Conservation (phyloP, 2,329 filamentous ascomycete species). For the Fusarium vanettenii region DNA sequence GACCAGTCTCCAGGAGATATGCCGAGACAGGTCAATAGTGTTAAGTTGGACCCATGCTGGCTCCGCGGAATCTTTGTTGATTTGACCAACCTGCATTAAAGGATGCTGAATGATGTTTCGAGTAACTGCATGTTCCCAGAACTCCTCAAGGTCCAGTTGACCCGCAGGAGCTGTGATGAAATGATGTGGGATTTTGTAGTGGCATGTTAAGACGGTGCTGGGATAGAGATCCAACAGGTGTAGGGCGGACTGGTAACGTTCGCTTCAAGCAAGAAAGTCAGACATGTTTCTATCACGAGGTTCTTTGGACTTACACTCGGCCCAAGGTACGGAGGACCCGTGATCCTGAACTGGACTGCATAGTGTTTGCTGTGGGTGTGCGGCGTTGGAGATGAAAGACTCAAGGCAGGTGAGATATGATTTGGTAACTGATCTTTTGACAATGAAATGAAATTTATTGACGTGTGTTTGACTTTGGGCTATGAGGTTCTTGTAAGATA, state of each 20-base stretch:
- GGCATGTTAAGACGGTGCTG: conserved; percentile 17
- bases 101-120: conserved; percentile 28
- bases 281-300: background rate
- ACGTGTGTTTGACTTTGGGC: background rate
- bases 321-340: background rate
- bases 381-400: background rate
- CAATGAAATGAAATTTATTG: background rate
- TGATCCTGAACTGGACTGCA: background rate
- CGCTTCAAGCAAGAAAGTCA: background rate
- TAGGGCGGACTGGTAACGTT: background rate
- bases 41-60: conserved; percentile 28
- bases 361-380: background rate
- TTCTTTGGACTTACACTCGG: background rate
- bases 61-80: conserved; percentile 11
- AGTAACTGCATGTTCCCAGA: conserved; percentile 19
- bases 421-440: background rate
- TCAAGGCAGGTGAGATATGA: background rate
- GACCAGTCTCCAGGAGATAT: conserved; percentile 31
- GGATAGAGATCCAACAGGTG: background rate
- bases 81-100: conserved; percentile 35
- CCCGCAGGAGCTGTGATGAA: background rate
- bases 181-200: conserved; percentile 13
- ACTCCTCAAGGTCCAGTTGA: background rate
- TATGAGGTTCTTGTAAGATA: background rate
- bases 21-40: conserved; percentile 27